Conservation (phyloP, 2,329 filamentous ascomycete species). For the Hypoxylon sp. region DNA sequence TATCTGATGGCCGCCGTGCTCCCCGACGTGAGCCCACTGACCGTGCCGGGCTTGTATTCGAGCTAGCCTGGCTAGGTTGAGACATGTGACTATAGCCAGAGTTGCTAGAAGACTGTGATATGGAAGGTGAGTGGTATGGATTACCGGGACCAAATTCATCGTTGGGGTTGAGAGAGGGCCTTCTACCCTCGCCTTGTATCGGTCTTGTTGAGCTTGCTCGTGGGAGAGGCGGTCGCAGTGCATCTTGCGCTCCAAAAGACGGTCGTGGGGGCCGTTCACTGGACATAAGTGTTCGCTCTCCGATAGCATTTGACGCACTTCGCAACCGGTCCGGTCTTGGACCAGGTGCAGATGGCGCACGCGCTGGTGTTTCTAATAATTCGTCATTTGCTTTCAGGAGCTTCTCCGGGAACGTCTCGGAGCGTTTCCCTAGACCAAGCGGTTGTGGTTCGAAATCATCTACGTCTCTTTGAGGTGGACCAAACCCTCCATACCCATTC, state of each 20-base stretch:
- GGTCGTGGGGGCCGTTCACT: constrained; percentile 56
- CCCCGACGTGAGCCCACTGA: constrained; percentile 57
- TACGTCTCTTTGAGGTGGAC: constrained; percentile 60
- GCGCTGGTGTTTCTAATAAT: constrained; percentile 56
- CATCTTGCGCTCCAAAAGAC: constrained; percentile 64
- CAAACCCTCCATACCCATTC: constrained; percentile 73
- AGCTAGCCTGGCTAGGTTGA: constrained; percentile 71
- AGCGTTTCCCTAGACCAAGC: constrained; percentile 60
- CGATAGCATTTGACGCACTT: constrained; percentile 48
- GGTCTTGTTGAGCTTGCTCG: constrained; percentile 64
- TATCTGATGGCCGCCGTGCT: constrained; percentile 59
- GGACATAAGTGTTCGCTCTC: constrained; percentile 46
- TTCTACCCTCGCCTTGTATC: constrained; percentile 58
- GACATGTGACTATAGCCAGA: constrained; percentile 70
- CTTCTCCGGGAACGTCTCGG: constrained; percentile 68
- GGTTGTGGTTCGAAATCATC: constrained; percentile 58
- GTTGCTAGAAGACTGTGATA: constrained; percentile 75
- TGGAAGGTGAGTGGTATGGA: constrained; percentile 74
- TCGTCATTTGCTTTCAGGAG: constrained; percentile 49
- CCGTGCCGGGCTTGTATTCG: constrained; percentile 70
- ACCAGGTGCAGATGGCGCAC: constrained; percentile 66
- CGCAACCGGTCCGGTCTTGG: constrained; percentile 59
- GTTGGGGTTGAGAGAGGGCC: constrained; percentile 68
- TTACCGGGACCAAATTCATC: constrained; percentile 74
- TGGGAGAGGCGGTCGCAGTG: constrained; percentile 68